Percentiles rank a stretch among this genome's conserved stretches.
These are phyloP conservation scores for Amylocarpus encephaloides DNA, from an alignment of 2,329 filamentous ascomycete genomes.

Conservation along the genomic window DNA sequence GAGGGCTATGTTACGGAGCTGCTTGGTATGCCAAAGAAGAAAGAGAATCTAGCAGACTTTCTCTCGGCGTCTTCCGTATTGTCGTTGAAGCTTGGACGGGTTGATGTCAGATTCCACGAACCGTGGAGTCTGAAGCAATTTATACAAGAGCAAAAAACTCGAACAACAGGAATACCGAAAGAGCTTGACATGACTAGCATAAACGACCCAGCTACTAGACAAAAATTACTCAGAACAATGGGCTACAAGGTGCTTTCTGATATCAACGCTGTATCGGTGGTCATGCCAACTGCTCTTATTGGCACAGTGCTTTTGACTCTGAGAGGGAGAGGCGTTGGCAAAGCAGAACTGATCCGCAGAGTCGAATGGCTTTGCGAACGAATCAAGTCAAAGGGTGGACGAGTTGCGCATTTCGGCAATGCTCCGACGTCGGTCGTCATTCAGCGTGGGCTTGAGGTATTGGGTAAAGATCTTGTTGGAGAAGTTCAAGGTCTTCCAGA, in stretches of 20 bases:
- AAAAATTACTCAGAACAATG: constrained; percentile 74
- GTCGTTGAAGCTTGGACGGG: constrained; percentile 79
- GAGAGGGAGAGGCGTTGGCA: constrained; percentile 84
- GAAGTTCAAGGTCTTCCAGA: constrained; percentile 73
- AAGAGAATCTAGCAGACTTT: constrained; percentile 88
- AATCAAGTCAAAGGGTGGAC: constrained; percentile 77
- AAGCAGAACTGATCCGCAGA: constrained; percentile 73
- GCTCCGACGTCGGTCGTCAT: constrained; percentile 75
- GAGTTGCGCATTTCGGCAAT: constrained; percentile 88
- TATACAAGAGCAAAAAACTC: constrained; percentile 66
- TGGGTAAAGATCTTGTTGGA: constrained; percentile 84
- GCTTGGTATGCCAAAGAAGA: constrained; percentile 87
- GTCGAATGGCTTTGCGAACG: constrained; percentile 85
- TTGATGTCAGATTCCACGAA: constrained; percentile 93
- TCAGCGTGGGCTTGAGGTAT: constrained; percentile 81
- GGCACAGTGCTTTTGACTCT: constrained; percentile 89
- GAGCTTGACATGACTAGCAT: constrained; percentile 41
- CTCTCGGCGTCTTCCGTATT: constrained; percentile 80
- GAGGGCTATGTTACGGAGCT: constrained; percentile 95
- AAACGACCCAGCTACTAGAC: constrained; percentile 32
- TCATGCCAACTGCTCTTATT: constrained; percentile 96
- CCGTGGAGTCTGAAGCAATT: constrained; percentile 88
- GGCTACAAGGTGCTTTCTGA: constrained; percentile 90
- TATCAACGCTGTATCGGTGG: constrained; percentile 92
- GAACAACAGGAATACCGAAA: constrained; percentile 46